Evolutionary conservation across 2,329 filamentous ascomycete species (phyloP).

Genomic region (Aspergillus piperis): DNA sequence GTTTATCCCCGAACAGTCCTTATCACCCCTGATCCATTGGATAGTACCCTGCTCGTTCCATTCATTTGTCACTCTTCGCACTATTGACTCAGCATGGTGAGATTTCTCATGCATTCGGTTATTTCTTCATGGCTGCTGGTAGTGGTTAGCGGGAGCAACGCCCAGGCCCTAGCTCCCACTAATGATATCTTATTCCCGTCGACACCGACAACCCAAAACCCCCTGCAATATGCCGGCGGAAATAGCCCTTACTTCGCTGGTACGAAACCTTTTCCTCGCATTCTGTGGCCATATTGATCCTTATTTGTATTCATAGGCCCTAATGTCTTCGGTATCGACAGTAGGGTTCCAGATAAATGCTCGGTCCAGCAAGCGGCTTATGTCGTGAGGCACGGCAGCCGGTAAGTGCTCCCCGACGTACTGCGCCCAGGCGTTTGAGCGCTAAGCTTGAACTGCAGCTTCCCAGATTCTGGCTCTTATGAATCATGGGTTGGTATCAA

Average conservation of each 20-base stretch:
- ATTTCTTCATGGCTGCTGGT: neutral
- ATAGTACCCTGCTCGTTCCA: no score
- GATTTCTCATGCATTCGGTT: neutral
- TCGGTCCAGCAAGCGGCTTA: conserved; percentile 18
- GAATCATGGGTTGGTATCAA: conserved; percentile 13
- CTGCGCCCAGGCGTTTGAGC: no score
- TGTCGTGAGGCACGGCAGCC: conserved; percentile 16
- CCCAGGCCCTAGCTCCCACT: neutral
- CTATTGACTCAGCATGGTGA: neutral
- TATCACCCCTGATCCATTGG: no score
- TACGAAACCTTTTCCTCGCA: neutral
- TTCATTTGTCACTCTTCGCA: no score
- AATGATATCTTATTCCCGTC: conserved; percentile 3
- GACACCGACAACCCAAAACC: neutral
- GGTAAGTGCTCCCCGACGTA: neutral
- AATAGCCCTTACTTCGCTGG: conserved; percentile 3
- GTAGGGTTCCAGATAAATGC: conserved; percentile 10
- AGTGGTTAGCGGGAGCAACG: neutral
- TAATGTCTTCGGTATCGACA: conserved; percentile 14
- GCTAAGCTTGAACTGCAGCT: neutral
- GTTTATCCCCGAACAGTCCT: no score
- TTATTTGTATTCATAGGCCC: conserved; percentile 3
- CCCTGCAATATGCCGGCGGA: neutral
- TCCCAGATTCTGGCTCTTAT: conserved; percentile 16
- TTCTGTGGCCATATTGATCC: no score